phyloP scores from a whole-genome alignment of 192 early-diverging fungal genomes.

The Pilaira anomala region DNA sequence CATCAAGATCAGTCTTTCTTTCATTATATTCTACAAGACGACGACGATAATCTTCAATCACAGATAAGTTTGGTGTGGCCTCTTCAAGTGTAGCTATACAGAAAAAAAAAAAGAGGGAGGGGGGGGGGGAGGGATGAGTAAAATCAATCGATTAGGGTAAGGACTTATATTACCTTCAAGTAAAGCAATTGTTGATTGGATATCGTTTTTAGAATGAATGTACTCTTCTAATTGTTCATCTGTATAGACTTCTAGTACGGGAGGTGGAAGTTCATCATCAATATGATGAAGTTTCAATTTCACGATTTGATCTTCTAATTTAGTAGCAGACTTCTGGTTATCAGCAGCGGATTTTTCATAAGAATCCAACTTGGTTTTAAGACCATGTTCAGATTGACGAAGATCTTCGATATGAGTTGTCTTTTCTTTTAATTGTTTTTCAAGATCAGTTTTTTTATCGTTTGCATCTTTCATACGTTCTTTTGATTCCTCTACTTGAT shows the following conservation, averaged over 20 bases:
- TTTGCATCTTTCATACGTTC: slow-evolving; percentile 62
- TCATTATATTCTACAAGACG: slow-evolving; percentile 72
- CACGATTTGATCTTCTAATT: slow-evolving; percentile 45
- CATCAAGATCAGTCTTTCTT: slow-evolving; percentile 72
- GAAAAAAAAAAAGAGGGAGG: not conserved
- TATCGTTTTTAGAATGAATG: slow-evolving; percentile 46
- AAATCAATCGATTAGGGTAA: too few species aligned
- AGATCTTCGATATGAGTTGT: slow-evolving; percentile 61
- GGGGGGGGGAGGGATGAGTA: too few species aligned
- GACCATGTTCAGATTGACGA: slow-evolving; percentile 58
- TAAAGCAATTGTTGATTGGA: slow-evolving; percentile 69
- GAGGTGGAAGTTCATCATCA: slow-evolving; percentile 36
- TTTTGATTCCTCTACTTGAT: slow-evolving; percentile 10
- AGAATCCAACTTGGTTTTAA: slow-evolving; percentile 67
- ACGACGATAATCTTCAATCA: slow-evolving; percentile 82
- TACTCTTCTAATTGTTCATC: slow-evolving; percentile 63
- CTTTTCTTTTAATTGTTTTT: slow-evolving; percentile 65
- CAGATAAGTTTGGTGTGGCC: slow-evolving; percentile 80
- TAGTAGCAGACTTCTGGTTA: slow-evolving; percentile 54
- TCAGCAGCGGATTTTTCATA: slow-evolving; percentile 55
- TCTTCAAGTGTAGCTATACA: slow-evolving; percentile 33
- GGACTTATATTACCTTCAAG: slow-evolving; percentile 75
- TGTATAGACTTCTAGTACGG: slow-evolving; percentile 52
- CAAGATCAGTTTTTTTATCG: slow-evolving; percentile 61
- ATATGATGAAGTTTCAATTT: slow-evolving; percentile 57